Evolutionary conservation across 2,329 filamentous ascomycete species (phyloP), one percentile per base, ranked within the genome.

Genomic region (Tricladium varicosporioides): DNA sequence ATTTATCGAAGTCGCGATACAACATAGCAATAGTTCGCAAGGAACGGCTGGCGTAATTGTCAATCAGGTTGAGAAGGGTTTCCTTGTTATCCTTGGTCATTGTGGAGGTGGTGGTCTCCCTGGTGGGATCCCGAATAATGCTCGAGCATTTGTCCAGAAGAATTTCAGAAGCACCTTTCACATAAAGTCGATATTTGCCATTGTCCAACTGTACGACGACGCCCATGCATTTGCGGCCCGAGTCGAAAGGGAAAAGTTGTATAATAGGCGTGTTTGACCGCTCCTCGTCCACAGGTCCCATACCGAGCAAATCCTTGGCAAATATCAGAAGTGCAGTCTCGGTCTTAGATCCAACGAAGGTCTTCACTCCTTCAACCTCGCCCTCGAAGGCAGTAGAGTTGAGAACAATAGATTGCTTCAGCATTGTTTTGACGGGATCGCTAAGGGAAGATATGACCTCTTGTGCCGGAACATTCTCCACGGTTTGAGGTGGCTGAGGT

Each of bases 281-380:
- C 64, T 86, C 85, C 59, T 85, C 78, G 48, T 75, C 75, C 14
- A 89, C 73, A 0, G 80, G 77, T 5, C 80, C 81, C 76, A 91
- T 84, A 44, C 79, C 86, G 13, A 91, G 75, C 65, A 83, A 77
- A 49, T 88, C 83, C 49, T 81, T 79, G 16, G 86, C 85, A 67
- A 91, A 90, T 19, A 78, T 76, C n/a, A 92, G 78, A 11, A 92
- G 76, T 18, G 88, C 88, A 3, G 87, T 90, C 69, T 92, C 88
- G 0, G 88, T 92, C 73, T 91, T 91, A 5, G 88, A 91, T 31
- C 88, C 88, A 60, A 91, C 80, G 63, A 89, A 92, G 0, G 80
- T 75, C 15, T 72, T 64, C 58, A 78, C 75, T 32, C 85, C 85
- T 44, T 85, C 79, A 45, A 83, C 78, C 45, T 86, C 82, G 5